Base-by-base conservation (phyloP, 1,284 basidiomycete species). In the Sporisorium scitamineum region DNA sequence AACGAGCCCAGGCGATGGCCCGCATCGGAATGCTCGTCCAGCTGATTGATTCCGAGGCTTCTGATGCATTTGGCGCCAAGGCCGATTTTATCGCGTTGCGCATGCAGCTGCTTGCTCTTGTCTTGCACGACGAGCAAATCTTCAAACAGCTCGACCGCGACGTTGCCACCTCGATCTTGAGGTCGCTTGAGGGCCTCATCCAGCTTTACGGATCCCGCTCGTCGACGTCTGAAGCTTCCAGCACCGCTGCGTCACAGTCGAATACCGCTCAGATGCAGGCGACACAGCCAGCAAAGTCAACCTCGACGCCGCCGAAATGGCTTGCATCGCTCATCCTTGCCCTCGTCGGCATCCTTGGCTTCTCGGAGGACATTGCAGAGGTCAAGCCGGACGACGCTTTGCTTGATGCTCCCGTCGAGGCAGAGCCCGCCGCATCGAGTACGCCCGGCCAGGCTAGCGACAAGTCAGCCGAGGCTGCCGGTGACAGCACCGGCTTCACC, bases 61-160 rank as follows among this genome's bases (percentile, higher is more conserved):
- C 54, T 0, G 65, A 52, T n/a, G 64, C 79, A 24, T 61, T 76
- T 47, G 55, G 54, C 20, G 31, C 58, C 55, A 67, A 67, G 65
- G 59, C 74, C 50, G 66, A 74, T 54, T 59, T 72, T 59, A 54
- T 96, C 45, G 90, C 92, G 13, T 91, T 93, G 65, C 89, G 95
- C 48, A 92, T 93, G 75, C 92, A 93, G 58, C 88, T 97, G 10
- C 88, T 96, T n/a, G 93, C 94, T 1, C 87, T 97, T 32, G 90
- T 94, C 18, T 87, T 94, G 31, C 90, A 90, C 71, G 93, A 94
- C 79, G 89, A 89, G n/a, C 24, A 86, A 86, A 66, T 69, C 86
- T 94, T 48, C 86, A 92, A 51, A 89, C 89, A 1, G 86, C 94
- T 32, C 86, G 92, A 44, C 86, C 91, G 16, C 65, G 80, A 63